phyloP scores from a whole-genome alignment of 768 basidiomycete species.

The Tremella mesenterica region DNA sequence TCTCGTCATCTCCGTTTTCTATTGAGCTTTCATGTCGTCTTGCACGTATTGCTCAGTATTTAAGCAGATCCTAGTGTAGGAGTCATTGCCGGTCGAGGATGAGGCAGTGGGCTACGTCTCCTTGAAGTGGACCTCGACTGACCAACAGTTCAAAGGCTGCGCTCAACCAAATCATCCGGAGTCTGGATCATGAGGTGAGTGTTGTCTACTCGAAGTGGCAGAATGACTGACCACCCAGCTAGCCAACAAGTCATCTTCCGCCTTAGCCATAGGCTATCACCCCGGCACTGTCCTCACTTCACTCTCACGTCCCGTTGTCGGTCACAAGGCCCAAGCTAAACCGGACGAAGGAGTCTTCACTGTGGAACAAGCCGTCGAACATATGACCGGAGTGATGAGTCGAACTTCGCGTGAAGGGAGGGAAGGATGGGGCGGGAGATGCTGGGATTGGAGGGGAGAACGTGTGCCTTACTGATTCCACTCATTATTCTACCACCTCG shows the following conservation, averaged over 20 bases:
- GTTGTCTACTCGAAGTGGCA: background rate
- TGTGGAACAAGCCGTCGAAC: constrained; percentile 38
- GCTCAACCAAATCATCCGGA: constrained; percentile 45
- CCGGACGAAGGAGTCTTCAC: constrained; percentile 42
- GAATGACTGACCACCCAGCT: constrained; percentile 13
- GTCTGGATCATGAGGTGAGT: constrained; percentile 45
- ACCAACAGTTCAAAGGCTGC: constrained; percentile 47
- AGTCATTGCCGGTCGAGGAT: too few species aligned
- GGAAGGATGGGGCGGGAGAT: constrained; percentile 31
- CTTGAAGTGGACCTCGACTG: background rate
- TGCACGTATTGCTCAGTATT: too few species aligned
- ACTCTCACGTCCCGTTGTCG: constrained; percentile 39
- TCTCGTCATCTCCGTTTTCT: too few species aligned
- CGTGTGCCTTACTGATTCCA: constrained; percentile 32
- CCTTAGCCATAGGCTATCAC: constrained; percentile 42
- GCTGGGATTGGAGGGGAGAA: constrained; percentile 43
- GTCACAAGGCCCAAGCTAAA: constrained; percentile 30
- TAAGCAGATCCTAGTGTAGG: too few species aligned
- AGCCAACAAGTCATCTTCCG: constrained; percentile 42
- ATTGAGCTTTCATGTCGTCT: too few species aligned
- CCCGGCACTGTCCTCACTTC: constrained; percentile 43
- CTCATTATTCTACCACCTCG: too few species aligned
- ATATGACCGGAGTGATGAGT: constrained; percentile 32
- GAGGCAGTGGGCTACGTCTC: too few species aligned
- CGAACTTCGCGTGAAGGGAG: constrained; percentile 17